Evolutionary conservation across 176 grass and related monocot genomes (phyloP), one percentile per base, ranked within the genome.

Genomic region (Saccharum officinarum): DNA sequence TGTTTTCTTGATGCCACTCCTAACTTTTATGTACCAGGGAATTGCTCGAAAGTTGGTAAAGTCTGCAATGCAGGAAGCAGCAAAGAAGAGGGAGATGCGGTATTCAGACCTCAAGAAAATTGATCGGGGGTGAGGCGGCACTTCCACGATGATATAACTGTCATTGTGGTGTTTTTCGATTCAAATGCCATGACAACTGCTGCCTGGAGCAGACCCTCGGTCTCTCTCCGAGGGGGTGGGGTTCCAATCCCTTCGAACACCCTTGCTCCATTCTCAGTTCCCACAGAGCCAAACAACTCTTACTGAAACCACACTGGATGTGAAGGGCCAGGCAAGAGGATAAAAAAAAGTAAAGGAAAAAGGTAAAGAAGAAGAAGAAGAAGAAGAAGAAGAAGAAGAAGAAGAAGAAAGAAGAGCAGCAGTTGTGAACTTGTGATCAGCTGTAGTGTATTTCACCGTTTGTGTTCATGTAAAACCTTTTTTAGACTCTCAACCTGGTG

Each of bases 91-190:
- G 82, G 94, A 97, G 84, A 97, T 97, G 87, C 88, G 92, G 59
- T 97, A 94, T 88, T 97, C 92, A 42, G 94, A 97, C 71, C 89
- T 97, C 52, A 94, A 97, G 83, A 94, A 97, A 87, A 94, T 97
- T 18, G 85, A 92, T 65, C 89, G 89, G 60, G 94, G 6, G 89
- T 97, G 52, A 81, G 94, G 49, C 84, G 94, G 72, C 92, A 97
- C 75, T 97, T 97, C 65, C 94, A 97, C 5, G 92, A 97, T 72
- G 94, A 97, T 40, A 97, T 94, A 80, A 97, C 94, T 0, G 89
- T 97, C 1, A 73, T 97, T 1, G 92, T 97, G 69, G 82, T 97
- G n/a, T 97, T 97, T 76, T 93, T 97, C 6, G 82, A 94, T 82
- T 90, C 86, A 31, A 88, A 92, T 75, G 76, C 88, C 30, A 76